These are phyloP conservation scores for Binderoboletus segoi DNA, from an alignment of 1,284 basidiomycete genomes.

Conservation along the genomic window DNA sequence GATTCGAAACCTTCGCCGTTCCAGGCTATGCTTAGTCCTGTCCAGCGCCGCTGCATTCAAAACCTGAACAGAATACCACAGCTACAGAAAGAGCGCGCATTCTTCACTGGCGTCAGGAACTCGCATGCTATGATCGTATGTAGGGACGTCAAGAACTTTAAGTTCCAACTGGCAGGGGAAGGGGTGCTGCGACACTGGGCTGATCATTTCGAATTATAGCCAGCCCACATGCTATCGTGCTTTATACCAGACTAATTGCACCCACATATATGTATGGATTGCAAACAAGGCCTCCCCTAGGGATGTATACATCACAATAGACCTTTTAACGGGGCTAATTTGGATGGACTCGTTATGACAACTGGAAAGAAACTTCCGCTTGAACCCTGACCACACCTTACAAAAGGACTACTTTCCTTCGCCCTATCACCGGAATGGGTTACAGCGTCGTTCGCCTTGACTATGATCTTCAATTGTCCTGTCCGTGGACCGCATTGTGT, in stretches of 20 bases:
- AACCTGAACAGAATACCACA: slow-evolving; percentile 65
- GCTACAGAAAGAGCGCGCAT: slow-evolving; percentile 67
- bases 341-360: not conserved
- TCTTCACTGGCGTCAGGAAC: slow-evolving; percentile 59
- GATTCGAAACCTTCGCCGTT: slow-evolving; percentile 23
- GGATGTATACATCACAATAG: no score
- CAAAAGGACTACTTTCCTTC: slow-evolving; percentile 9
- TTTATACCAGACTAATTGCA: not conserved
- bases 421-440: not conserved
- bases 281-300: no score
- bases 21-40: slow-evolving; percentile 54
- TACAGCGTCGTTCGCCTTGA: not conserved
- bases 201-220: slow-evolving; percentile 53
- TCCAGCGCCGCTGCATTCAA: slow-evolving; percentile 53
- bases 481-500: slow-evolving; percentile 8
- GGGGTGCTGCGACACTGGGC: slow-evolving; percentile 73
- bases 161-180: slow-evolving; percentile 58
- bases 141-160: slow-evolving; percentile 62
- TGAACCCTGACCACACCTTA: not conserved
- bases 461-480: not conserved
- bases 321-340: no score
- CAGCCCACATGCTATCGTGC: not conserved
- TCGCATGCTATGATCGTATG: slow-evolving; percentile 71
- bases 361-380: not conserved
- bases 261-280: no score